A percentile compares a stretch with the other conserved stretches of the same genome.
These are phyloP conservation scores for Neonectria coccinea DNA, from an alignment of 2,329 filamentous ascomycete species.

Conservation along the genomic window DNA sequence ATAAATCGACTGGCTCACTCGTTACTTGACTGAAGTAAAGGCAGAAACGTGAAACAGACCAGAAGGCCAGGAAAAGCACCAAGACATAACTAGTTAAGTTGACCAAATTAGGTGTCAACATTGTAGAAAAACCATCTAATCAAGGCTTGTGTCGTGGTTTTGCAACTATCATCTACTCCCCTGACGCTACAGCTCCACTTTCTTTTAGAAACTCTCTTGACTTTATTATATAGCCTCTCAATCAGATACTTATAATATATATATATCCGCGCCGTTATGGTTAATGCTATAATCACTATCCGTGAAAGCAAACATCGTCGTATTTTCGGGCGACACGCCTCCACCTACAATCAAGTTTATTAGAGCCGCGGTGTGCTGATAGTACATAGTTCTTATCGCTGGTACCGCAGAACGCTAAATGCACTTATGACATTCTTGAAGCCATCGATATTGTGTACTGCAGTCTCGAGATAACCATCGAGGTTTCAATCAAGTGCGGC, in stretches of 20 bases:
- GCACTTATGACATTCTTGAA: slow-evolving; percentile 72
- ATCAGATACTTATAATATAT: slow-evolving; percentile 72
- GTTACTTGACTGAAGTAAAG: no score
- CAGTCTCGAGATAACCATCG: slow-evolving; percentile 70
- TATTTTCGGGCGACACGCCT: slow-evolving; percentile 69
- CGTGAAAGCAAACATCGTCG: slow-evolving; percentile 74
- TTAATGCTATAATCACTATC: slow-evolving; percentile 72
- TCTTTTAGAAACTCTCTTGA: slow-evolving; percentile 61
- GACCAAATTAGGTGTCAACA: no score
- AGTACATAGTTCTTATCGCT: slow-evolving; percentile 80
- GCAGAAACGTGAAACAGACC: no score
- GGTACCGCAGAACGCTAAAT: slow-evolving; percentile 70
- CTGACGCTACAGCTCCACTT: slow-evolving; percentile 47
- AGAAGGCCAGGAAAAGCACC: no score
- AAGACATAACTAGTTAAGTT: no score
- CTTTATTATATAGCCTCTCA: slow-evolving; percentile 71
- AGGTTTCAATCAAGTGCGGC: slow-evolving; percentile 67
- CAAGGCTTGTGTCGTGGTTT: no score
- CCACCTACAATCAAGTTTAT: slow-evolving; percentile 70
- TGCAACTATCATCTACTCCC: slow-evolving; percentile 44
- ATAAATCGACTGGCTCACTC: no score
- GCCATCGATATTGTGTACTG: slow-evolving; percentile 67
- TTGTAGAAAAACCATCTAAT: no score
- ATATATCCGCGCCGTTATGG: slow-evolving; percentile 67
- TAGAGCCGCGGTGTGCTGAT: slow-evolving; percentile 73